Evolutionary conservation across 495 filamentous ascomycete species (phyloP).

Genomic region (Neurospora africana): DNA sequence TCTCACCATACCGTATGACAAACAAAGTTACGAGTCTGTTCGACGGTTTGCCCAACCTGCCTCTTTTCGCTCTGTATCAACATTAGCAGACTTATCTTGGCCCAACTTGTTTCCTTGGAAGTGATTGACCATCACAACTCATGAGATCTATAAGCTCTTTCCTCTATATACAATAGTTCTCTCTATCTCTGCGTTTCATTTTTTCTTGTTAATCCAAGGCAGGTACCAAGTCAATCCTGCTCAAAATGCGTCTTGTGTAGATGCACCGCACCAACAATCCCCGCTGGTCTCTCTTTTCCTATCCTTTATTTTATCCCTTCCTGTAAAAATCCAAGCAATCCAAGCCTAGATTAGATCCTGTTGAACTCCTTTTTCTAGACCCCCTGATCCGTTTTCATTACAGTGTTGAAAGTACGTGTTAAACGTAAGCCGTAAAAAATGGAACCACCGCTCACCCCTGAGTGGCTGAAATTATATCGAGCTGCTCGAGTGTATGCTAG

Average conservation of each 20-base stretch:
- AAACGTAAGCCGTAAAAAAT: background rate
- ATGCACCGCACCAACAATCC: background rate
- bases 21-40: no score
- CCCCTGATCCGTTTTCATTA: background rate
- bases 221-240: background rate
- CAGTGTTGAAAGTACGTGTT: background rate
- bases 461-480: background rate
- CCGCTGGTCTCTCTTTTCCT: background rate
- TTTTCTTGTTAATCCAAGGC: background rate
- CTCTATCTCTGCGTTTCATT: background rate
- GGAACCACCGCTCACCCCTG: background rate
- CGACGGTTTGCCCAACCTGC: background rate
- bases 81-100: background rate
- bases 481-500: background rate
- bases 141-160: background rate
- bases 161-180: background rate
- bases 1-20: no score
- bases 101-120: background rate
- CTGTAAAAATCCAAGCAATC: background rate
- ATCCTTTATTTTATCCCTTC: background rate
- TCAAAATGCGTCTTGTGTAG: background rate
- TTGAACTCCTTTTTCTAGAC: conserved; percentile 7
- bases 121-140: background rate
- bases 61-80: background rate
- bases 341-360: background rate